Base-by-base conservation (phyloP, 305 asterid species). In the Fraxinus angustifolia region DNA sequence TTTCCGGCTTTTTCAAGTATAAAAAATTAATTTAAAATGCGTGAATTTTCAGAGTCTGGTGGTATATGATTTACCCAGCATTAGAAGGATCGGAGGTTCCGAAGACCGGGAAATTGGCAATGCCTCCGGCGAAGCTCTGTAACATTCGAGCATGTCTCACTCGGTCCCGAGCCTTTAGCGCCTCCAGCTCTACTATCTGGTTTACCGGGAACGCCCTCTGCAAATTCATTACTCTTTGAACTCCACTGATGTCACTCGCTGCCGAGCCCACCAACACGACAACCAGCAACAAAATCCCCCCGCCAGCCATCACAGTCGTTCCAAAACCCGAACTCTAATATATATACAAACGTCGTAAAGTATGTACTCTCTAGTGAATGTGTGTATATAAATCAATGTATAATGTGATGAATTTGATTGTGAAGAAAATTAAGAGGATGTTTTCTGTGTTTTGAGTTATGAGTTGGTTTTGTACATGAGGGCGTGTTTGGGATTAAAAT, bases 31-130 rank as follows among this genome's bases (percentile, higher is more conserved):
- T 26, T 23, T 26, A 26, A 23, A 67, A 67, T 11, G 17, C 34
- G n/a, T 1, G 40, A 71, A 72, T 60, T 60, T 34, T 35, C 2
- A 81, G 68, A 77, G n/a, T 42, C 36, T 74, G 7, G 48, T 76
- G 10, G 75, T 81, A 34, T 56, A 2, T 17, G 67, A 17, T 17
- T 84, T 93, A 94, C 98, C 97, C 97, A 79, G 84, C 85, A 73
- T 87, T 88, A 83, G 87, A 91, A 68, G 98, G 97, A 88, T 94
- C 98, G 83, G 97, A 86, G 62, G 90, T 85, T 21, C 98, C 98
- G 17, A 84, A 89, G 21, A 94, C 95, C 75, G 92, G 81, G 78
- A 94, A 92, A 89, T 93, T 92, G 28, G 90, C 99, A 42, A 93
- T 83, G 78, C 98, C 99, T 42, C 94, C 93, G 82, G 92, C 79